Evolutionary conservation across 2,329 filamentous ascomycete species (phyloP).

Genomic region (Geosmithia flava): DNA sequence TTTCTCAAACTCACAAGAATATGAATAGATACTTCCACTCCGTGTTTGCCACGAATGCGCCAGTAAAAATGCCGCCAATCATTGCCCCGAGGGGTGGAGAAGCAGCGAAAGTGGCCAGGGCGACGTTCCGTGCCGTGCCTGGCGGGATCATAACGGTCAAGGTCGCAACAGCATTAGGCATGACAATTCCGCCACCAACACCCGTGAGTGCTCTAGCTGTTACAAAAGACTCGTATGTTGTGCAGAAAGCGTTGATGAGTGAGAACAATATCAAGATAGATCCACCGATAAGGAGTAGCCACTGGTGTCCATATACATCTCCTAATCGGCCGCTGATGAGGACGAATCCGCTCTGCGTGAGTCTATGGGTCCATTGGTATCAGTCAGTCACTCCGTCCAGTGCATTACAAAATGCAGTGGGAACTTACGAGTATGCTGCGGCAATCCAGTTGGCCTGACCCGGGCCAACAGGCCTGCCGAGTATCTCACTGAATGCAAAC

Average conservation of each 20-base stretch:
- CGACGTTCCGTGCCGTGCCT: conserved; percentile 28
- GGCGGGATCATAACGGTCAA: conserved; percentile 33
- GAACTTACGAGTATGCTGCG: conserved; percentile 21
- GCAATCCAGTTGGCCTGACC: conserved; percentile 25
- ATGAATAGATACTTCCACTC: conserved; percentile 1
- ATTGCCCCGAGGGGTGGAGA: conserved; percentile 31
- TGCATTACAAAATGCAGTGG: not conserved
- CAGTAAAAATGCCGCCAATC: conserved; percentile 25
- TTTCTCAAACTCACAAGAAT: not conserved
- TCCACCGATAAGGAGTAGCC: conserved; percentile 29
- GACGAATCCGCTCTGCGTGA: conserved; percentile 40
- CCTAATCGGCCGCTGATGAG: conserved; percentile 38
- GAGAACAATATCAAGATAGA: conserved; percentile 28
- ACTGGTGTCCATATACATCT: conserved; percentile 38
- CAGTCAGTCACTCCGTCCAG: not conserved
- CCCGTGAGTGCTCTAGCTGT: conserved; percentile 21
- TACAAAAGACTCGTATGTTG: conserved; percentile 22
- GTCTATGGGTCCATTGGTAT: conserved; percentile 11
- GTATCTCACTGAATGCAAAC: conserved; percentile 11
- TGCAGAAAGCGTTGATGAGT: conserved; percentile 29
- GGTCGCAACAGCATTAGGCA: conserved; percentile 39
- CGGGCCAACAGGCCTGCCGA: conserved; percentile 13
- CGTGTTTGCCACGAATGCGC: conserved; percentile 15
- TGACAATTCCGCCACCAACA: conserved; percentile 32
- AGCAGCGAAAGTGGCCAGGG: conserved; percentile 32